Conservation (phyloP, 169 alveolate genomes). For the Plasmodium knowlesi region DNA sequence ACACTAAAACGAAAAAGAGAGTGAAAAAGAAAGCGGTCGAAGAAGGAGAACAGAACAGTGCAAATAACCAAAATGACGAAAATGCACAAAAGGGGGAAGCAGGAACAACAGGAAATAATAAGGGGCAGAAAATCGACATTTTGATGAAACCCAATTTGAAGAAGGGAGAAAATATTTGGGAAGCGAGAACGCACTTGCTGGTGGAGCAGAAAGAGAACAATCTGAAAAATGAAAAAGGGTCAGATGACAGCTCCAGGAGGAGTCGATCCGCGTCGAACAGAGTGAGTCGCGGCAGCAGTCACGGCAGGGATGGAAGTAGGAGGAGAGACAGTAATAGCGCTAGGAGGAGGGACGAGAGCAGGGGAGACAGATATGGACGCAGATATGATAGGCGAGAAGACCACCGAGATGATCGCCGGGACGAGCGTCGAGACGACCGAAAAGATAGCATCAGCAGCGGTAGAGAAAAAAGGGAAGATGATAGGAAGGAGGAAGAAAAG, state of each 20-base stretch:
- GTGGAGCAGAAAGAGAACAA: conserved; percentile 49
- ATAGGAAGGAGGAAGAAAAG: conserved; percentile 13
- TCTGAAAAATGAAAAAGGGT: conserved; percentile 20
- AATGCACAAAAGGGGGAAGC: conserved; percentile 10
- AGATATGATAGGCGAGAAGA: conserved; percentile 20
- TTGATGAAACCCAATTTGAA: conserved; percentile 56
- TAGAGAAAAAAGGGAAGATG: conserved; percentile 7
- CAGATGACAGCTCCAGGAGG: conserved; percentile 29
- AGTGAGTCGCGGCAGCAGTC: conserved; percentile 39
- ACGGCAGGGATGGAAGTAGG: conserved; percentile 25
- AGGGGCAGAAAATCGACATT: conserved; percentile 47
- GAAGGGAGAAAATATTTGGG: conserved; percentile 75
- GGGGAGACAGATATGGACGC: conserved; percentile 20
- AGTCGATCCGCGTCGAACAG: conserved; percentile 50
- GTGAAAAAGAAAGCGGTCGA: conserved; percentile 16
- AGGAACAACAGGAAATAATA: neutral
- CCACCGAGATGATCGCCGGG: neutral
- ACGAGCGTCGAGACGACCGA: neutral
- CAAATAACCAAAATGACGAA: neutral
- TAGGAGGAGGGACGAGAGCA: conserved; percentile 11
- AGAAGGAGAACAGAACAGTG: conserved; percentile 22
- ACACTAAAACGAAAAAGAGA: conserved; percentile 45
- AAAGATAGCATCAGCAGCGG: conserved; percentile 3
- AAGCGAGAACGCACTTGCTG: conserved; percentile 56
- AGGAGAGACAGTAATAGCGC: conserved; percentile 15